Conservation (phyloP, 441 rosid species). For the Mallotus japonicus region DNA sequence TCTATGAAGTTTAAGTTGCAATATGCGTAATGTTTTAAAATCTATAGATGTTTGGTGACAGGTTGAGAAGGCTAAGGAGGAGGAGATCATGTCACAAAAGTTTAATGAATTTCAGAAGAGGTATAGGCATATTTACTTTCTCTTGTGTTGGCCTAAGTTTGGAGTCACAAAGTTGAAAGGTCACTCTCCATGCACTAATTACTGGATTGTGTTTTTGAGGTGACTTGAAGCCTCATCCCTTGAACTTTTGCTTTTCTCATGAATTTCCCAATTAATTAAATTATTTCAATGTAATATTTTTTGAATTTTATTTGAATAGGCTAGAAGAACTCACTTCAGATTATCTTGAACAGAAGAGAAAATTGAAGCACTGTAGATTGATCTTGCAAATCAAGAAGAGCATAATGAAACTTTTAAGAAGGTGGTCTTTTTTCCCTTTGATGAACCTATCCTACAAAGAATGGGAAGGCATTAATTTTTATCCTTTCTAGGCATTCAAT, state of each 20-base stretch:
- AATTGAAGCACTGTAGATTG: constrained; percentile 56
- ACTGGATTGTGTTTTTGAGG: background rate
- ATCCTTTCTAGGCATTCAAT: background rate
- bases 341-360: constrained; percentile 58
- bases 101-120: constrained; percentile 57
- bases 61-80: constrained; percentile 98
- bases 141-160: constrained; percentile 2
- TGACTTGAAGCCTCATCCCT: background rate
- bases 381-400: constrained; percentile 57
- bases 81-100: constrained; percentile 64
- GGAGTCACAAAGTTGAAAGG: background rate
- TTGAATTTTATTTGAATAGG: constrained; percentile 40
- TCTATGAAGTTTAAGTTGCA: constrained; percentile 2
- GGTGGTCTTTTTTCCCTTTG: constrained; percentile 39
- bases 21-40: constrained; percentile 13
- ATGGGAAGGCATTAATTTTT: too few species aligned
- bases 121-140: constrained; percentile 32
- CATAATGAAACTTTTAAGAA: constrained; percentile 53
- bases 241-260: background rate
- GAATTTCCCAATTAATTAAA: background rate
- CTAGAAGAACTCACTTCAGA: constrained; percentile 67
- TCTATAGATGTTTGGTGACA: constrained; percentile 31
- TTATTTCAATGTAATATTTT: background rate
- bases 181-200: background rate
- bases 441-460: background rate